Base-by-base conservation (phyloP, 192 early-diverging fungal species). In the Gonapodya prolifera region DNA sequence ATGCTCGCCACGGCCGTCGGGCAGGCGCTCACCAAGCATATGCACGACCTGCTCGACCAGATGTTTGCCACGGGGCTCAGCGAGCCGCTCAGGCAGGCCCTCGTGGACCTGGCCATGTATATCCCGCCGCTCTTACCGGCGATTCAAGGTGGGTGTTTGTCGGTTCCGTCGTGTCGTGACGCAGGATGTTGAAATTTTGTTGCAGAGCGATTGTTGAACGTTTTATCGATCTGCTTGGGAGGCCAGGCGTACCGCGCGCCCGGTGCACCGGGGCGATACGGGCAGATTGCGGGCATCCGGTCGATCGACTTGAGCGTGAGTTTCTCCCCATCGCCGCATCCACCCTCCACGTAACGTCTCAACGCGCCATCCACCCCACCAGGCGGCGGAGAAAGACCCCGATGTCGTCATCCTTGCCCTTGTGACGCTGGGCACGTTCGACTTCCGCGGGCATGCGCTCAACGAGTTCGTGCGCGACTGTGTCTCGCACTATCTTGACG, bases 41-140 rank as follows among this genome's bases (percentile, higher is more conserved):
- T 97, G 87, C 91, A 93, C 74, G 94, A 93, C 30, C 80, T 98
- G 23, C 78, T 98, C 69, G 94, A 97, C 76, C 84, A 94, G 75
- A 96, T 99, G 93, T 97, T 99, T 78, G 87, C 91, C 0, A 87
- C 90, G 23, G 96, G 96, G 29, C 83, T 98, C 35, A 95, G 88
- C 77, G 89, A 94, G 70, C 84, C 91, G 34, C 82, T 99, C 71
- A 89, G 90, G n/a, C 84, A 91, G 70, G 92, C 95, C 13, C 83
- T 99, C 78, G 85, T 86, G 18, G 89, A 95, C 61, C 82, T 99
- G 34, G 91, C 92, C 76, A 86, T 84, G 70, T 87, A 92, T 83
- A 96, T 97, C 78, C 90, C 91, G 76, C 92, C 93, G 33, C 83
- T 99, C 70, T 79, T 93, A 33, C 85, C 88, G 8, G 90, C 89